Percentiles rank a stretch among this genome's conserved stretches.
These are phyloP conservation scores for Lithospermum erythrorhizon DNA, from an alignment of 257 asterid species.

Conservation along the genomic window DNA sequence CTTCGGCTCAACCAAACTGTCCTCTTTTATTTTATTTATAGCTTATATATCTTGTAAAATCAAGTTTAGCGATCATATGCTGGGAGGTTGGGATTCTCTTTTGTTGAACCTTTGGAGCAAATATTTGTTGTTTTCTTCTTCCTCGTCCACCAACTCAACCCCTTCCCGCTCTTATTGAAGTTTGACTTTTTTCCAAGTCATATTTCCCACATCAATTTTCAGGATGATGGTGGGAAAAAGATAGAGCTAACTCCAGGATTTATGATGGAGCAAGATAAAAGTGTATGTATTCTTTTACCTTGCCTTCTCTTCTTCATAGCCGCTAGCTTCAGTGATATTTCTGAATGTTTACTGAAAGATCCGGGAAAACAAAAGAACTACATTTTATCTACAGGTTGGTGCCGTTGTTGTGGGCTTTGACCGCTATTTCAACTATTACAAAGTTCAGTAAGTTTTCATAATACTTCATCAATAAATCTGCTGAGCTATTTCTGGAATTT, in stretches of 20 bases:
- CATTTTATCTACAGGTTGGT: constrained; percentile 54
- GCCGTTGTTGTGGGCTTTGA: constrained; percentile 98
- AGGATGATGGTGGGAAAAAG: constrained; percentile 86
- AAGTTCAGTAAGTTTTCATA: constrained; percentile 70
- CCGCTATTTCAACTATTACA: constrained; percentile 94
- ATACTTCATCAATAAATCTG: neutral
- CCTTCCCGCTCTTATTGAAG: neutral
- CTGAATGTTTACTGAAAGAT: neutral
- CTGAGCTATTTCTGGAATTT: neutral
- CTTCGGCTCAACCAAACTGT: neutral
- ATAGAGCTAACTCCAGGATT: constrained; percentile 91
- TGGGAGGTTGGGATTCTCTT: neutral
- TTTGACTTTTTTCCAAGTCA: neutral
- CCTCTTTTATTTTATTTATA: neutral
- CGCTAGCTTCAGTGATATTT: constrained; percentile 2
- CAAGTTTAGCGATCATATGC: neutral
- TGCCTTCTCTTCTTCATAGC: constrained; percentile 10
- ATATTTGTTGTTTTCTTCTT: neutral
- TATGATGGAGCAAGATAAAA: constrained; percentile 89
- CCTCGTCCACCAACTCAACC: too few species aligned
- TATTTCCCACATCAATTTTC: constrained; percentile 12
- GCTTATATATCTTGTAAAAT: neutral
- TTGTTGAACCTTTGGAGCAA: neutral
- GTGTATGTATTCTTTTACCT: constrained; percentile 32
- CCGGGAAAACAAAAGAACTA: neutral